Base-by-base conservation (phyloP, 305 asterid genomes). In the Rubia peregrina region DNA sequence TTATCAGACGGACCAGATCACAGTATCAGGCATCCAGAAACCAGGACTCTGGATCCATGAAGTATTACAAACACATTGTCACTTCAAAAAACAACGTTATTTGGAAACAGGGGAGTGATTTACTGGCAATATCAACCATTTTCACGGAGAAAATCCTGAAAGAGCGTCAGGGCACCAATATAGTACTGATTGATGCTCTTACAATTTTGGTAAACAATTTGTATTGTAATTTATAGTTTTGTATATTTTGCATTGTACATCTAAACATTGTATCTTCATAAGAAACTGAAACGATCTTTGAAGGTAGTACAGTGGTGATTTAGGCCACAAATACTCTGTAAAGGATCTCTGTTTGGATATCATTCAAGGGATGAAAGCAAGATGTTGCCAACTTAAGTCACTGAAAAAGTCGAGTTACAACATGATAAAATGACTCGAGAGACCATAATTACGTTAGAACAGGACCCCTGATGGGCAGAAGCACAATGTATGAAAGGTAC, bases 1-100 rank as follows among this genome's bases (percentile, higher is more conserved):
- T 48, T 24, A 13, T 44, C 80, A 6, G 71, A 63, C 16, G 80
- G 53, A 57, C 55, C 36, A 33, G 36, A 33, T 33, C 36, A 2
- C 36, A 33, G 2, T 33, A 33, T 33, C 36, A 33, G 36, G 36
- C 3, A 33, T 33, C 36, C 36, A 2, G 36, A 33, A 33, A 33
- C 5, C 36, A 33, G 36, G 36, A 33, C 36, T 33, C 36, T 33
- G 36, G 36, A 33, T 33, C 36, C 71, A 24, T 46, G 16, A 46
- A 12, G 51, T 46, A 11, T 11, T 46, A 46, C 10, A 3, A 2
- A 46, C 14, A 11, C 51, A 46, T 46, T 44, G 13, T 7, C 46
- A 7, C 11, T 42, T 24, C 26, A 24, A 24, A 24, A 24, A 24
- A 0, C 26, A 24, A 24, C 26, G 26, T 24, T 33, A 33, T 33